These are phyloP conservation scores for Candida patagonica DNA, from an alignment of 805 yeast species.

Conservation along the genomic window DNA sequence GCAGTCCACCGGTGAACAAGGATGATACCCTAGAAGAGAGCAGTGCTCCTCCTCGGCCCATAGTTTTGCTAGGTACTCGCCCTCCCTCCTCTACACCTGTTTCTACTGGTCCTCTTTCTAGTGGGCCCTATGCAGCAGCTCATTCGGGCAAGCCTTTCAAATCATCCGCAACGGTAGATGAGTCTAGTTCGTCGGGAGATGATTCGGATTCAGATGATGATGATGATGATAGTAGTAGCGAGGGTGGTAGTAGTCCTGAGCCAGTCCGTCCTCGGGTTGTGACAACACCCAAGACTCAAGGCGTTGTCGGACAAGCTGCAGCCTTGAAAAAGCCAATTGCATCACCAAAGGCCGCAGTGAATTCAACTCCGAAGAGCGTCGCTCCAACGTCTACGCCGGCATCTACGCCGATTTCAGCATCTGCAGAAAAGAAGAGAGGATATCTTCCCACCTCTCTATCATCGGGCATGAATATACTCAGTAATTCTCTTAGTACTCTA, in stretches of 20 bases:
- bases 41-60: too few relatives aligned
- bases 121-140: too few relatives aligned
- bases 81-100: too few relatives aligned
- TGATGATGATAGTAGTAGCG: conserved; percentile 9
- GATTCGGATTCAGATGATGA: conserved; percentile 4
- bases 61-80: too few relatives aligned
- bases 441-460: not conserved
- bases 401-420: not conserved
- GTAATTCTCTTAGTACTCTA: conserved; percentile 2
- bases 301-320: not conserved
- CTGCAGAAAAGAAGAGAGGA: not conserved
- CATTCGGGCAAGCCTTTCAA: too few relatives aligned
- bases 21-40: too few relatives aligned
- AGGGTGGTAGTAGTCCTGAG: conserved; percentile 9
- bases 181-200: not conserved
- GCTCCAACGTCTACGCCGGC: not conserved
- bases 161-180: not conserved
- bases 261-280: conserved; percentile 8
- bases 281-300: conserved; percentile 3
- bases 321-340: not conserved
- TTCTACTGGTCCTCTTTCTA: too few relatives aligned
- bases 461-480: not conserved
- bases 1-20: too few relatives aligned
- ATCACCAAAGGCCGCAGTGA: not conserved
- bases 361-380: not conserved